Base-by-base conservation (phyloP, 371 early-diverging fungal species). In the Mucor piriformis region DNA sequence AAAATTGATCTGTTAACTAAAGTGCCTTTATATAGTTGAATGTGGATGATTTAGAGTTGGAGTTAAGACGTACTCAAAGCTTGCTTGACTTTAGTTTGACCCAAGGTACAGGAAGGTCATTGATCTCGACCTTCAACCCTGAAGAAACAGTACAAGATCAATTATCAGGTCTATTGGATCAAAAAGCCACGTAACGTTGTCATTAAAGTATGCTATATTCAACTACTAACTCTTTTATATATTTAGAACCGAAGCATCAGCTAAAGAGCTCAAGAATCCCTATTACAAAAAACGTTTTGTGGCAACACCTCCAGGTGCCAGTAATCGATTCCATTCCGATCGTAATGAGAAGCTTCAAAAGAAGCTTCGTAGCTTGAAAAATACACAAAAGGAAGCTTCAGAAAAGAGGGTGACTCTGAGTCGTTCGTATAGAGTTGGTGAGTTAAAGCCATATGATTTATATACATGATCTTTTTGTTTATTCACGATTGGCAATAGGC, bases 341-440 rank as follows among this genome's bases (percentile, higher is more conserved):
- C 67, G 73, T 18, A 66, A 77, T 7, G 84, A 83, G 46, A 67
- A 56, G 32, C 58, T 67, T 13, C 55, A 57, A 27, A 76, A 65
- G 35, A 57, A 34, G 16, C 38, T 54, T 2, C 50, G 54, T 5
- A 50, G 44, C 10, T 15, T 64, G 15, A 44, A 59, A 37, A 50
- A 44, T 40, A 42, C 68, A 3, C 66, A 76, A 44, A 83, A 83
- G 52, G 75, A 81, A 42, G 79, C 83, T 3, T 69, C 75, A 11
- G 74, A 80, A 0, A 77, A 80, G 61, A 70, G 75, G 11, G 88
- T 91, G 0, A 62, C 73, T 0, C 67, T 91, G 50, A 77, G 72
- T 35, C 79, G 92, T 15, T 76, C 77, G 24, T 92, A 92, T 63
- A 73, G 91, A 33, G 69, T 77, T 32, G 79, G 78, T 74, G 63